These are phyloP conservation scores for Vicia villosa DNA, from an alignment of 306 rosid species.

Conservation along the genomic window DNA sequence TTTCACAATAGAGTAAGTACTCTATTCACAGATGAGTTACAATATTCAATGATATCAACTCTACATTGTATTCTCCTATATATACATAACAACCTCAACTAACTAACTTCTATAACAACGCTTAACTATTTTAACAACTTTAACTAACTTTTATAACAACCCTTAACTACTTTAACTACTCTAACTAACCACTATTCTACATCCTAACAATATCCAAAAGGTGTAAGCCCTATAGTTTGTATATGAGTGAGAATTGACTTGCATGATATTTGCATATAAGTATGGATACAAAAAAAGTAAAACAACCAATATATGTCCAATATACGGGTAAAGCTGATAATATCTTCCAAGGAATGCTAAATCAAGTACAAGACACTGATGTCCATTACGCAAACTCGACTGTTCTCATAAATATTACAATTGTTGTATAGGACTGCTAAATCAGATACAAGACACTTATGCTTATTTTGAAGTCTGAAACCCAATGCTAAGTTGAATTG, in stretches of 20 bases:
- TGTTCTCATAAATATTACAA: neutral
- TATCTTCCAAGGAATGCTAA: neutral
- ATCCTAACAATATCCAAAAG: neutral
- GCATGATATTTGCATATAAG: neutral
- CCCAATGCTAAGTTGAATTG: conserved; percentile 8
- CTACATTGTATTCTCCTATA: too few species aligned
- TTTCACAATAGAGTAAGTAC: too few species aligned
- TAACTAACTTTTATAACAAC: too few species aligned
- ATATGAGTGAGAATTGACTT: neutral
- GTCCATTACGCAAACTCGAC: neutral
- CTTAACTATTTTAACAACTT: too few species aligned
- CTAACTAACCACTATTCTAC: too few species aligned
- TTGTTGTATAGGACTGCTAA: neutral
- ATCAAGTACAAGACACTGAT: neutral
- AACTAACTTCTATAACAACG: too few species aligned
- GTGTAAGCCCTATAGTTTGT: neutral
- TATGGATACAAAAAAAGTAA: neutral
- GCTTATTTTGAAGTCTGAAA: neutral
- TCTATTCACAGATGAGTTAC: too few species aligned
- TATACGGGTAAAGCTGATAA: neutral
- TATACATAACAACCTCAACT: too few species aligned
- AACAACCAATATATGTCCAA: neutral
- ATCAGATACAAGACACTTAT: neutral
- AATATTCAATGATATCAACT: too few species aligned
- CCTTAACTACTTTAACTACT: too few species aligned